Evolutionary conservation across 495 filamentous ascomycete genomes (phyloP), one percentile per base, ranked within the genome.

Genomic region (Gamarada debralockiae): DNA sequence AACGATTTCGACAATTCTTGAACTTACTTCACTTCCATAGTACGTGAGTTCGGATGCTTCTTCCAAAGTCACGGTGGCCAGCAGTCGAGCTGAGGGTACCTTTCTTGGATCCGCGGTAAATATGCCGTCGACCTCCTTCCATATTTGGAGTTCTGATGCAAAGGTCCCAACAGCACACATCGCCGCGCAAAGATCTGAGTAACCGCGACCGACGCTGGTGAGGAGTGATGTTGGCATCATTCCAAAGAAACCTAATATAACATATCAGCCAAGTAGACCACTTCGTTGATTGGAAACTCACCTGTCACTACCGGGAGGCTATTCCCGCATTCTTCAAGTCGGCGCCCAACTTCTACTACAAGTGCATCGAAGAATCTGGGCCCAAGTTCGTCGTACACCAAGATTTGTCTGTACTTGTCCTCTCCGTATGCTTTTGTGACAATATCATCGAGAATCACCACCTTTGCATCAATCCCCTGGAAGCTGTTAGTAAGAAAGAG

Each of bases 101-200:
- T 76, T 76, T 57, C 75, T 67, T 21, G 76, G 76, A 43, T 79
- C 76, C 22, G 76, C 76, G n/a, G 76, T 79, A 54, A 79, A 79
- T 57, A 79, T 78, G 46, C 76, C 76, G 48, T 79, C 76, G 36
- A 79, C 76, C 57, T 79, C 76, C 46, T 79, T 79, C 76, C 76
- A 79, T 45, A 79, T 71, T 52, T 79, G 76, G 2, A 79, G 66
- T 45, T 78, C 76, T 40, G 55, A 42, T n/a, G 76, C 76, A 17
- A 63, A 50, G n/a, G 74, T 56, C 1, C 73, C 75, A 9, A 74
- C 69, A 20, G 75, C 73, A 39, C 70, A 66, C 48, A 79, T 67
- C 2, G 75, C 76, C 6, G 76, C 74, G 49, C 75, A 78, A 31
- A 79, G 70, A 48, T 79, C 76, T 7, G 76, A 78, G 48, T 79